Evolutionary conservation across 495 filamentous ascomycete genomes (phyloP).

Genomic region (Penicillium odoratum): DNA sequence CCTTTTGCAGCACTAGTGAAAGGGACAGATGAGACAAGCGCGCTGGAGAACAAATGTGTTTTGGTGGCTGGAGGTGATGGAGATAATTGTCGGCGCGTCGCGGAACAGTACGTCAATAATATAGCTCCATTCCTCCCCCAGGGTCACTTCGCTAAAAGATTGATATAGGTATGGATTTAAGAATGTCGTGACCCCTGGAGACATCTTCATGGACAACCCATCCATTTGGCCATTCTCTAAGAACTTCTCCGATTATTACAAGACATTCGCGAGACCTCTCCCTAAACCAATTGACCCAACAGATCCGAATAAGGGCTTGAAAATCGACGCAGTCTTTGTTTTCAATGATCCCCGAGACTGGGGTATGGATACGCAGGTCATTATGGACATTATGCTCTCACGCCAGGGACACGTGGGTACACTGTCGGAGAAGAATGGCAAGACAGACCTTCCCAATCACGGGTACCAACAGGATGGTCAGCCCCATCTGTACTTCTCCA

Average conservation of each 20-base stretch:
- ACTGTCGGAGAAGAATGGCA: slow-evolving; percentile 59
- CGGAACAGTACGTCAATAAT: slow-evolving; percentile 49
- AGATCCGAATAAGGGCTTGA: slow-evolving; percentile 51
- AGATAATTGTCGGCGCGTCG: slow-evolving; percentile 73
- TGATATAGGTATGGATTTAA: slow-evolving; percentile 73
- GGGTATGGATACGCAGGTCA: slow-evolving; percentile 81
- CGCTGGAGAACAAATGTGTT: slow-evolving; percentile 68
- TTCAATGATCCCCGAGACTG: slow-evolving; percentile 94
- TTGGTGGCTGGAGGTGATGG: slow-evolving; percentile 81
- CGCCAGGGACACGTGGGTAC: slow-evolving; percentile 74
- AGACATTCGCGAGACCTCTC: slow-evolving; percentile 61
- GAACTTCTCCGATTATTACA: slow-evolving; percentile 60
- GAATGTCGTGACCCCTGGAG: slow-evolving; percentile 79
- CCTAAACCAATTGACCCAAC: slow-evolving; percentile 33
- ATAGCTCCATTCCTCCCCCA: neutral
- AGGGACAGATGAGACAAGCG: slow-evolving; percentile 33
- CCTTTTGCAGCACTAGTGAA: slow-evolving; percentile 64
- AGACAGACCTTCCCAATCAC: slow-evolving; percentile 59
- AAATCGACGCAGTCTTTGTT: slow-evolving; percentile 83
- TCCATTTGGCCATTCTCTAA: slow-evolving; percentile 78
- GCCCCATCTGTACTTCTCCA: slow-evolving; percentile 80
- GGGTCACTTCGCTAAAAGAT: neutral
- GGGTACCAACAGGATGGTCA: slow-evolving; percentile 79
- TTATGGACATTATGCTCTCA: slow-evolving; percentile 79
- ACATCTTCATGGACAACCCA: slow-evolving; percentile 74